Conservation (phyloP, 148 eudicot species). For the Fagopyrum tataricum region DNA sequence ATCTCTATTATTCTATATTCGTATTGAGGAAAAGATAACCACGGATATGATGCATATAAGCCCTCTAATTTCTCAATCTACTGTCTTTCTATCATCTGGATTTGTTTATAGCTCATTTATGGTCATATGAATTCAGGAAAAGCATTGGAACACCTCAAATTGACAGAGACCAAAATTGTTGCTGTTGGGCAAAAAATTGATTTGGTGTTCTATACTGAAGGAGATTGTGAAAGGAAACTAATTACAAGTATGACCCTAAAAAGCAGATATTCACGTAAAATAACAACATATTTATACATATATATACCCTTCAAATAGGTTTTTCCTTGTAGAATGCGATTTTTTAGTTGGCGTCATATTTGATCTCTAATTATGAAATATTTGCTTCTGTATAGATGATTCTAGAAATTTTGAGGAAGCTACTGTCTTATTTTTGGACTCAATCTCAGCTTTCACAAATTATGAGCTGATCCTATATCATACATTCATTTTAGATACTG, state of each 20-base stretch:
- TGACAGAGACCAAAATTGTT: slow-evolving; percentile 89
- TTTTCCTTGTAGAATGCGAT: slow-evolving; percentile 29
- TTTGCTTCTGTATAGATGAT: slow-evolving; percentile 37
- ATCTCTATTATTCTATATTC: too few species aligned
- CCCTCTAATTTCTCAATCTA: too few species aligned
- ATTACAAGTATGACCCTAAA: too few species aligned
- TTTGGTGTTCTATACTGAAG: slow-evolving; percentile 47
- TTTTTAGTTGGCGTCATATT: background rate
- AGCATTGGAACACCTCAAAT: slow-evolving; percentile 80
- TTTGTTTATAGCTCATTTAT: too few species aligned
- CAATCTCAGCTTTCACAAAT: slow-evolving; percentile 93
- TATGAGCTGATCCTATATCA: slow-evolving; percentile 87
- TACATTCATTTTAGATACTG: slow-evolving; percentile 82
- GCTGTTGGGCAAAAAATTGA: slow-evolving; percentile 98
- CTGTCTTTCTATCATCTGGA: too few species aligned
- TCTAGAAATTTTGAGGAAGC: slow-evolving; percentile 88
- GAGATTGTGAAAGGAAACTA: too few species aligned
- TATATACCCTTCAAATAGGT: slow-evolving; percentile 76
- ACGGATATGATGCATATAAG: too few species aligned
- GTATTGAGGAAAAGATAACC: too few species aligned
- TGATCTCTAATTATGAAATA: slow-evolving; percentile 6
- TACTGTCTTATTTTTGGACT: slow-evolving; percentile 75
- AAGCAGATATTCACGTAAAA: too few species aligned
- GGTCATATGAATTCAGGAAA: slow-evolving; percentile 64
- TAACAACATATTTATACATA: too few species aligned